phyloP scores from a whole-genome alignment of 2,329 filamentous ascomycete genomes.

The Byssothecium circinans region DNA sequence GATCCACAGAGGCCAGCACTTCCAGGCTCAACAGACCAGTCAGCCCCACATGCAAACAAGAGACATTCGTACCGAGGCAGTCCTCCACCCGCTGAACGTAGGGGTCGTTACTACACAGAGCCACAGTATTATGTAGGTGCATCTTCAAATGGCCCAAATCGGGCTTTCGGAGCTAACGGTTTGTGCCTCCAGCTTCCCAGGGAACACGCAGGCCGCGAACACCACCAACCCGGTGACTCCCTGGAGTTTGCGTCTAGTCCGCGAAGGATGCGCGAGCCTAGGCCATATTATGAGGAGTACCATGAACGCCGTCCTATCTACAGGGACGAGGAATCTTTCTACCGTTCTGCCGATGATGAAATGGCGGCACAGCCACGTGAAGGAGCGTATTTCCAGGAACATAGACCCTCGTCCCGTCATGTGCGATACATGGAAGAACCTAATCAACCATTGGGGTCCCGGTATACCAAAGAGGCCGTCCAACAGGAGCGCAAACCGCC shows the following conservation, averaged over 20 bases:
- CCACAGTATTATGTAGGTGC: conserved; percentile 41
- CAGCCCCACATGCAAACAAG: conserved; percentile 18
- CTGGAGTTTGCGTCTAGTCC: conserved; percentile 34
- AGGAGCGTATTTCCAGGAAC: conserved; percentile 29
- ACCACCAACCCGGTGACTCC: conserved; percentile 29
- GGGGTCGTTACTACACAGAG: conserved; percentile 34
- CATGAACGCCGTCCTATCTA: conserved; percentile 34
- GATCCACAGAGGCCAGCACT: conserved; percentile 48
- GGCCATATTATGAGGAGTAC: conserved; percentile 30
- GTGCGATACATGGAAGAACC: conserved; percentile 34
- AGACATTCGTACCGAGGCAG: conserved; percentile 27
- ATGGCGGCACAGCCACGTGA: conserved; percentile 32
- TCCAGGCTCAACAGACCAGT: conserved; percentile 18
- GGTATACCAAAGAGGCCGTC: conserved; percentile 23
- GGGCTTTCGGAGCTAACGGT: conserved; percentile 18
- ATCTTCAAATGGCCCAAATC: conserved; percentile 5
- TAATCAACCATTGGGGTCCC: conserved; percentile 23
- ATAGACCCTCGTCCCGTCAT: conserved; percentile 29
- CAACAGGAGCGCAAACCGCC: conserved; percentile 24
- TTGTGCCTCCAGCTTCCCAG: conserved; percentile 24
- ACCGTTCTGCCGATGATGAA: conserved; percentile 27
- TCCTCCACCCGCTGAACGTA: conserved; percentile 27
- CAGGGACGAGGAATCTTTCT: conserved; percentile 34
- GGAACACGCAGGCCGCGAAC: conserved; percentile 33
- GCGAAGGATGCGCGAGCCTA: conserved; percentile 29